Percentiles rank a stretch among this genome's conserved stretches.
Evolutionary conservation across 2,329 filamentous ascomycete genomes (phyloP).

Genomic region (Nectriaceae sp.): DNA sequence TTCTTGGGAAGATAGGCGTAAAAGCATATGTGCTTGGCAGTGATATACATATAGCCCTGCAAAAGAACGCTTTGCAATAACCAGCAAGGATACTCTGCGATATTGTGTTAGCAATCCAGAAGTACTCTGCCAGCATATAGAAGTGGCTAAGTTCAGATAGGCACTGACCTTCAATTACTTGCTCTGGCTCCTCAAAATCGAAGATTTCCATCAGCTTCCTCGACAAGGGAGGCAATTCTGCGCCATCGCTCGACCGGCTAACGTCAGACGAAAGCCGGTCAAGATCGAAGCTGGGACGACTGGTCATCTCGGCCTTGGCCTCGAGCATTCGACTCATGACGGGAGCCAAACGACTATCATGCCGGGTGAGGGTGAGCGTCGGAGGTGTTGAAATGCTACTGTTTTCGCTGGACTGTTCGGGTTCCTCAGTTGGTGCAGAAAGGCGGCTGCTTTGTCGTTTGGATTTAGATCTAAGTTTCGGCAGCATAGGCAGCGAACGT

Average conservation of each 20-base stretch:
- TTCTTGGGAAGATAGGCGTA: conserved; percentile 97
- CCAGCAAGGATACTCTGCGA: conserved; percentile 86
- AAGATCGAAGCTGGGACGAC: conserved; percentile 59
- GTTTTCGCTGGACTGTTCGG: conserved; percentile 30
- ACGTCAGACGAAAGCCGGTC: conserved; percentile 47
- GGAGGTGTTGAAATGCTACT: conserved; percentile 27
- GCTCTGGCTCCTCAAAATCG: conserved; percentile 77
- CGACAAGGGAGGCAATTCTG: conserved; percentile 62
- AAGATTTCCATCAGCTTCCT: conserved; percentile 81
- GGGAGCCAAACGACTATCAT: conserved; percentile 57
- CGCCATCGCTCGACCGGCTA: conserved; percentile 32
- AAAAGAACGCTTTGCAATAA: conserved; percentile 87
- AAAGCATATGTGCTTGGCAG: conserved; percentile 89
- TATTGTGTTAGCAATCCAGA: not conserved
- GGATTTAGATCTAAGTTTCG: conserved; percentile 45
- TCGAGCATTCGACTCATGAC: conserved; percentile 79
- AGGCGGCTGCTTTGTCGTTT: conserved; percentile 45
- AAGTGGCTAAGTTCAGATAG: not conserved
- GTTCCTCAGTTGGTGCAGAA: conserved; percentile 38
- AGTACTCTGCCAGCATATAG: not conserved
- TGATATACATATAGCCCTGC: conserved; percentile 96
- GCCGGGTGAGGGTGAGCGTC: conserved; percentile 18
- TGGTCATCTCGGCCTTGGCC: conserved; percentile 65
- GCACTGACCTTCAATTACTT: conserved; percentile 73
- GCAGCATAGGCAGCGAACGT: conserved; percentile 64